Conservation (phyloP, 1,284 basidiomycete species). For the Pseudozyma tsukubaensis region DNA sequence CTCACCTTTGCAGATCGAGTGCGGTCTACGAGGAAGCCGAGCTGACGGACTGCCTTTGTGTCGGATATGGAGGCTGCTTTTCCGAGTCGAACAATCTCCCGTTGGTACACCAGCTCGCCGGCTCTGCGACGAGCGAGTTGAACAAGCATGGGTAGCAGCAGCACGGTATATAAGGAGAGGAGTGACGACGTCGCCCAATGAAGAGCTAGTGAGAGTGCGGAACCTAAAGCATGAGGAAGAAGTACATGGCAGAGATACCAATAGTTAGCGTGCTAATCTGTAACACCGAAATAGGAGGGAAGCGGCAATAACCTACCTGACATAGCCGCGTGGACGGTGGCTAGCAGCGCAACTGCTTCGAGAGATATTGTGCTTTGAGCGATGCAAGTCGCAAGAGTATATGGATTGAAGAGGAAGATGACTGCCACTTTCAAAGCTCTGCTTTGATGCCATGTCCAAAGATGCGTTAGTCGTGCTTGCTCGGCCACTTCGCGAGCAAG, state of each 20-base stretch:
- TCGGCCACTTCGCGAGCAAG: constrained; percentile 20
- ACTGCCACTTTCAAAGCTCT: constrained; percentile 42
- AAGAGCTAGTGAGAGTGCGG: constrained; percentile 20
- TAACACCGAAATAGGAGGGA: background rate
- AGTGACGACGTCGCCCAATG: constrained; percentile 33
- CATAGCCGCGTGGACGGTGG: constrained; percentile 79
- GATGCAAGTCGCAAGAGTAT: constrained; percentile 80
- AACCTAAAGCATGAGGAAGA: constrained; percentile 16
- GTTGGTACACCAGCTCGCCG: constrained; percentile 70
- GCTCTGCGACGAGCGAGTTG: constrained; percentile 71
- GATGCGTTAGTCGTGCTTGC: constrained; percentile 25
- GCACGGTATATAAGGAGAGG: constrained; percentile 72
- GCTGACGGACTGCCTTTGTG: constrained; percentile 28
- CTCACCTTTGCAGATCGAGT: constrained; percentile 35
- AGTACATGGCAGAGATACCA: background rate
- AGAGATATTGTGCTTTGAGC: constrained; percentile 83
- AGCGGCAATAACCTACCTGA: constrained; percentile 72
- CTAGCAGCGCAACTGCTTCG: constrained; percentile 79
- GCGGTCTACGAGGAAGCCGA: constrained; percentile 62
- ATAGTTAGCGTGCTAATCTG: constrained; percentile 27
- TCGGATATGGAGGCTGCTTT: constrained; percentile 25
- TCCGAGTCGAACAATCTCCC: constrained; percentile 17
- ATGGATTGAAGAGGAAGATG: constrained; percentile 85
- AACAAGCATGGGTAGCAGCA: constrained; percentile 78
- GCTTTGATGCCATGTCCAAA: constrained; percentile 43